These are phyloP conservation scores for thale cress (Arabidopsis thaliana) DNA, from an alignment of 345 rosid species.

Conservation along the genomic window DNA sequence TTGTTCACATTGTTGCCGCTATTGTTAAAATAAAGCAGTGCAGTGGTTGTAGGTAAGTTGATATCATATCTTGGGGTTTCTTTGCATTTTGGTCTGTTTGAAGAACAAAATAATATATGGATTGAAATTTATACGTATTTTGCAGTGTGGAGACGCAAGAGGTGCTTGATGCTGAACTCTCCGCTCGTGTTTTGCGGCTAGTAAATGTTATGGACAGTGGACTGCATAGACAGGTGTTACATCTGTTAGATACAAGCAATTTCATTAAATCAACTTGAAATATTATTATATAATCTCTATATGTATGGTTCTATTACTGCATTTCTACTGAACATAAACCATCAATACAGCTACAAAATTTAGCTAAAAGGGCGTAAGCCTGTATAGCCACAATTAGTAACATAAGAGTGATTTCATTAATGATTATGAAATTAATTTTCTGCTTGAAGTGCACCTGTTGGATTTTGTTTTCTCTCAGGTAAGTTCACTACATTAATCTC, in stretches of 20 bases:
- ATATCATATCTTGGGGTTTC: constrained; percentile 15
- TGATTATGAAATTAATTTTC: constrained; percentile 4
- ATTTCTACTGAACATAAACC: background rate
- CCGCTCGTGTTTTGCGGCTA: constrained; percentile 96
- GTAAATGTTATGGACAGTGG: constrained; percentile 93
- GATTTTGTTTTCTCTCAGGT: constrained; percentile 25
- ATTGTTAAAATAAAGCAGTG: constrained; percentile 88
- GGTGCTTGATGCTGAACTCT: constrained; percentile 97
- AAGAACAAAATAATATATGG: constrained; percentile 31
- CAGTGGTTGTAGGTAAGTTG: constrained; percentile 81
- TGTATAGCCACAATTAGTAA: constrained; percentile 18
- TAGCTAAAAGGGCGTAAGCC: constrained; percentile 9
- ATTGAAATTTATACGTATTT: constrained; percentile 25
- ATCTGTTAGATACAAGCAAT: constrained; percentile 15
- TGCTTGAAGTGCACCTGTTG: constrained; percentile 5
- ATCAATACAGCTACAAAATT: constrained; percentile 16
- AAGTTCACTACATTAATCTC: constrained; percentile 18
- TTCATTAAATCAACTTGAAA: background rate
- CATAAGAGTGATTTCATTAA: constrained; percentile 14
- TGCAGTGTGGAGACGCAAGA: constrained; percentile 95
- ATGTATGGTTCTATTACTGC: constrained; percentile 14
- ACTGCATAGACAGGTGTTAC: constrained; percentile 76
- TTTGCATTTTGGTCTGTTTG: constrained; percentile 29
- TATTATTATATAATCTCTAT: constrained; percentile 8
- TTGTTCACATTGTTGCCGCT: constrained; percentile 95